These are phyloP conservation scores for Pezizomycotina sp. DNA, from an alignment of 2,329 filamentous ascomycete genomes.

Conservation along the genomic window DNA sequence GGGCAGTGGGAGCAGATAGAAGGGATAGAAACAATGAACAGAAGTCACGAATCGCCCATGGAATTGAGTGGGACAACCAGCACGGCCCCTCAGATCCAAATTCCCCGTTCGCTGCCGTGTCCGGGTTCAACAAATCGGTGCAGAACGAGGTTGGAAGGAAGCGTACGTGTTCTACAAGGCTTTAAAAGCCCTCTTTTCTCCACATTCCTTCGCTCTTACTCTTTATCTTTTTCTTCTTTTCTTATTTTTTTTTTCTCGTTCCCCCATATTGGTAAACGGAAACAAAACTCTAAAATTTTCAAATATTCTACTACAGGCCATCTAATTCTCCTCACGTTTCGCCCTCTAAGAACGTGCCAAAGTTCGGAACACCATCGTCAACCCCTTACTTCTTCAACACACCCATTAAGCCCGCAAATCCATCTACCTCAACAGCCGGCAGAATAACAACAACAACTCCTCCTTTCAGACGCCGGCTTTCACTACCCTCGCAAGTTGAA, in stretches of 20 bases:
- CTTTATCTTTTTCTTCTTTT: too few relatives aligned
- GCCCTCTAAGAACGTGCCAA: conserved; percentile 3
- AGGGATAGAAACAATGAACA: too few relatives aligned
- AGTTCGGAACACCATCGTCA: conserved; percentile 10
- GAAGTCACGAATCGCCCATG: conserved; percentile 35
- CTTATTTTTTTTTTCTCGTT: too few relatives aligned
- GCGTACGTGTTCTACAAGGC: conserved; percentile 3
- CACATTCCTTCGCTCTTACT: too few relatives aligned
- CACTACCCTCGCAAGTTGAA: conserved; percentile 12
- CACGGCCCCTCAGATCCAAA: conserved; percentile 33
- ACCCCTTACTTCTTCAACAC: conserved; percentile 17
- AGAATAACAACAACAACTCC: too few relatives aligned
- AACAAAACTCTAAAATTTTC: too few relatives aligned
- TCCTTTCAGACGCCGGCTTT: conserved; percentile 13
- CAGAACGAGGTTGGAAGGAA: conserved; percentile 23
- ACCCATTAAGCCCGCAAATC: conserved; percentile 5
- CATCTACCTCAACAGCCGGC: too few relatives aligned
- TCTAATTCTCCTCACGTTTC: not conserved
- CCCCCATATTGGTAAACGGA: too few relatives aligned
- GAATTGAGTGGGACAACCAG: conserved; percentile 38
- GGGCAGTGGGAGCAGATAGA: too few relatives aligned
- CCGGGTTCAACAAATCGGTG: conserved; percentile 18
- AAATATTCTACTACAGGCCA: not conserved
- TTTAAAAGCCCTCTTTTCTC: too few relatives aligned
- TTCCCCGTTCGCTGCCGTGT: conserved; percentile 32